Percentiles rank a stretch among this genome's conserved stretches.
phyloP scores from a whole-genome alignment of 805 yeast genomes.

The Lipomyces yamadae region DNA sequence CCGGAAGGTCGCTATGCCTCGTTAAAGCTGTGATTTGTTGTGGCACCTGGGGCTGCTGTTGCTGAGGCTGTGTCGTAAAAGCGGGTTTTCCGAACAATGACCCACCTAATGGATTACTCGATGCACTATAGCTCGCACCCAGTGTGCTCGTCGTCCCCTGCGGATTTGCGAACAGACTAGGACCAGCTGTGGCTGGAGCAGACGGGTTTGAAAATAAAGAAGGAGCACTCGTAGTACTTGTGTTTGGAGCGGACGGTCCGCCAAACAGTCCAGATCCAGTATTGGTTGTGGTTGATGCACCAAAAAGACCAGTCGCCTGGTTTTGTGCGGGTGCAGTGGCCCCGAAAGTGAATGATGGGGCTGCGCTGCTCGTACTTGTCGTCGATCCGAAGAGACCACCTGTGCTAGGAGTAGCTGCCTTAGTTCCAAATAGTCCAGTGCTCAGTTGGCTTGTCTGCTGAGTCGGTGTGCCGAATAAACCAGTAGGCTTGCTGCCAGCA shows the following conservation, averaged over 20 bases:
- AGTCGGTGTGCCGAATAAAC: constrained; percentile 9
- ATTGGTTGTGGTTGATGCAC: constrained; percentile 7
- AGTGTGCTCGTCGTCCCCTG: neutral
- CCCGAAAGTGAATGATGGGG: constrained; percentile 4
- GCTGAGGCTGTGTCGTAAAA: constrained; percentile 8
- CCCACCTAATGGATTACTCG: constrained; percentile 4
- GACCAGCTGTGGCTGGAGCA: neutral
- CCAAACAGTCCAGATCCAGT: constrained; percentile 11
- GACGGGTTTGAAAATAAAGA: constrained; percentile 12
- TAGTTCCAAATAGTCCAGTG: constrained; percentile 21
- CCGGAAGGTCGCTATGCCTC: constrained; percentile 63
- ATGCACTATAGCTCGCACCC: constrained; percentile 2
- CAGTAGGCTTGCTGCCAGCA: constrained; percentile 3
- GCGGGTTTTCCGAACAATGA: constrained; percentile 18
- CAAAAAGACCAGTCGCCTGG: neutral
- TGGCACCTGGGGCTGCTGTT: constrained; percentile 10
- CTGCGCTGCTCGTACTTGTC: neutral
- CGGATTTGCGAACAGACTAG: constrained; percentile 10
- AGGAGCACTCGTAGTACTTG: constrained; percentile 13
- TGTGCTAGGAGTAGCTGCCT: neutral
- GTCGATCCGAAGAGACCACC: constrained; percentile 18
- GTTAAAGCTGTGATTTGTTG: constrained; percentile 57
- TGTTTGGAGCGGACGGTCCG: neutral
- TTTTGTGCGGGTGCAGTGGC: constrained; percentile 1
- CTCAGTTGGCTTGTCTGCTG: constrained; percentile 12